phyloP scores from a whole-genome alignment of 2,329 filamentous ascomycete species.

The Diplodia sapinea region DNA sequence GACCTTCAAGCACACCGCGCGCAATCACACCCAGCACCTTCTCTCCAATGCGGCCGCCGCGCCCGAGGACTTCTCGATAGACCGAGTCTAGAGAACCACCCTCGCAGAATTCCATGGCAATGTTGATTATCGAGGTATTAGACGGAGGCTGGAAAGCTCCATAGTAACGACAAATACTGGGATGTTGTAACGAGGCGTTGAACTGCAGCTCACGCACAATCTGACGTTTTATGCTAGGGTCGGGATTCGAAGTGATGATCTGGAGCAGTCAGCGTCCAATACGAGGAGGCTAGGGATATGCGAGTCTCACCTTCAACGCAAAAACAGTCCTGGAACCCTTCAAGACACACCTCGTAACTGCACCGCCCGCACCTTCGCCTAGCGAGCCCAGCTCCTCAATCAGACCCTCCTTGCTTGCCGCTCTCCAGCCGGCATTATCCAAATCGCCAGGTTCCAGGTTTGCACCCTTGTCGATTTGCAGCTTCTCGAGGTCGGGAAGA shows the following conservation, averaged over 20 bases:
- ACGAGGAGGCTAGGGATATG: not conserved
- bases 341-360: conserved; percentile 87
- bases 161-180: conserved; percentile 97
- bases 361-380: conserved; percentile 93
- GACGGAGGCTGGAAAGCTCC: conserved; percentile 90
- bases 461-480: conserved; percentile 80
- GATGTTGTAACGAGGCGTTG: conserved; percentile 86
- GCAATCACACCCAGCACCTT: conserved; percentile 97
- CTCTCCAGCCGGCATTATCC: conserved; percentile 93
- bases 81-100: conserved; percentile 95
- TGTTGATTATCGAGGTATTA: conserved; percentile 94
- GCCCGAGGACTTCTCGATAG: conserved; percentile 94
- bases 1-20: conserved; percentile 88
- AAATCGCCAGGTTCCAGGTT: conserved; percentile 91
- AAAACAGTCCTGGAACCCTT: conserved; percentile 94
- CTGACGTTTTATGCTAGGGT: conserved; percentile 97
- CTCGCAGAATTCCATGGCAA: conserved; percentile 99
- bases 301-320: conserved; percentile 78
- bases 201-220: conserved; percentile 95
- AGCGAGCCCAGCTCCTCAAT: conserved; percentile 88
- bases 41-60: conserved; percentile 92
- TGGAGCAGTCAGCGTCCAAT: conserved; percentile 45
- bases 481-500: conserved; percentile 76
- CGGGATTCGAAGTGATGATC: conserved; percentile 98
- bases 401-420: conserved; percentile 85